These are phyloP conservation scores for Pholiota adiposa DNA, from an alignment of 1,284 basidiomycete genomes.

Conservation along the genomic window DNA sequence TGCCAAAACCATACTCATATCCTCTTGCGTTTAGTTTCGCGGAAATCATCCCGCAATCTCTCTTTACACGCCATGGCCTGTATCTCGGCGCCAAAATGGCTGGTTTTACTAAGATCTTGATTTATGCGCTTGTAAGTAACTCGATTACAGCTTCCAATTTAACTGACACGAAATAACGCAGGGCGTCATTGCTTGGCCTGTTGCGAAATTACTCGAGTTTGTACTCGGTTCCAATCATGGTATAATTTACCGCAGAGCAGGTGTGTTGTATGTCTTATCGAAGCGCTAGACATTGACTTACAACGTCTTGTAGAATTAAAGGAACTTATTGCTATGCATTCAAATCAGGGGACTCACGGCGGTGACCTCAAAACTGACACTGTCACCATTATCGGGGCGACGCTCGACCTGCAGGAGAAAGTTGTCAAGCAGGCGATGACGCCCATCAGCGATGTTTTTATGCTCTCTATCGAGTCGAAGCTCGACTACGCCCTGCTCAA, in stretches of 20 bases:
- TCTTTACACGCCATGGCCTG: conserved; percentile 92
- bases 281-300: background rate
- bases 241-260: conserved; percentile 58
- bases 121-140: conserved; percentile 66
- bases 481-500: conserved; percentile 81
- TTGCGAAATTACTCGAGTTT: conserved; percentile 71
- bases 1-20: background rate
- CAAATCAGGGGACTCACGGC: conserved; percentile 57
- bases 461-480: conserved; percentile 81
- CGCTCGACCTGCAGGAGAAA: conserved; percentile 75
- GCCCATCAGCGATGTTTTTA: conserved; percentile 78
- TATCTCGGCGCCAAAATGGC: conserved; percentile 93
- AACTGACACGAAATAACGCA: conserved; percentile 31
- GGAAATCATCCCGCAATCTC: conserved; percentile 90
- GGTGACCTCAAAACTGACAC: conserved; percentile 77
- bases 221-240: conserved; percentile 68
- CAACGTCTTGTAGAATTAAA: conserved; percentile 57
- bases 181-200: conserved; percentile 84
- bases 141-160: background rate
- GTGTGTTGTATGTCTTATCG: conserved; percentile 25
- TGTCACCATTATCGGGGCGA: conserved; percentile 77
- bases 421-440: conserved; percentile 82
- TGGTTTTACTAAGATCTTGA: conserved; percentile 71
- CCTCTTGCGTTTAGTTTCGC: conserved; percentile 60
- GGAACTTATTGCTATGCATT: conserved; percentile 77